A percentile compares a stretch with the other conserved stretches of the same genome.
These are phyloP conservation scores for Limtongozyma cylindracea DNA, from an alignment of 805 yeast genomes.

Conservation along the genomic window DNA sequence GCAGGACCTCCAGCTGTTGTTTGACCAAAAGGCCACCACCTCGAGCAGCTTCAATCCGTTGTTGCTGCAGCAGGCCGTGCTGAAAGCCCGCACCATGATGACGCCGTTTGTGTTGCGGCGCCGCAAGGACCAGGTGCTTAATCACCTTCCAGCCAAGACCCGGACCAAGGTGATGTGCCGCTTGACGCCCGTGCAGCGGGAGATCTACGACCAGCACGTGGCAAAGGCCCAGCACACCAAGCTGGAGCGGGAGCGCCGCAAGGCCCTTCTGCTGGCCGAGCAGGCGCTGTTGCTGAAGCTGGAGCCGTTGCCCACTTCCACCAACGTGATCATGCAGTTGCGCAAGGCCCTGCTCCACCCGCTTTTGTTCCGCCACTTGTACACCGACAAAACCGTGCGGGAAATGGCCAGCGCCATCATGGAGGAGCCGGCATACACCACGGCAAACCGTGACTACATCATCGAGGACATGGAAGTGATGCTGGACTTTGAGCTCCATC, in stretches of 20 bases:
- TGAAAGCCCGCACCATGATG: slow-evolving; percentile 94
- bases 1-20: slow-evolving; percentile 60
- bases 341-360: slow-evolving; percentile 92
- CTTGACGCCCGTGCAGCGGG: slow-evolving; percentile 24
- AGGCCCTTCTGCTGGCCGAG: slow-evolving; percentile 10
- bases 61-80: slow-evolving; percentile 73
- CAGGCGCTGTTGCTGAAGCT: slow-evolving; percentile 7
- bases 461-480: slow-evolving; percentile 87
- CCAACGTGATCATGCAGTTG: slow-evolving; percentile 65
- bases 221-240: slow-evolving; percentile 13
- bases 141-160: slow-evolving; percentile 62
- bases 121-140: slow-evolving; percentile 74
- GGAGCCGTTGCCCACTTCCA: slow-evolving; percentile 15
- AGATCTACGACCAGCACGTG: slow-evolving; percentile 37
- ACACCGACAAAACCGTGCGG: slow-evolving; percentile 23
- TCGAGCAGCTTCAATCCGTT: slow-evolving; percentile 40
- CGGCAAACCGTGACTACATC: slow-evolving; percentile 57
- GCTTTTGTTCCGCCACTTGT: slow-evolving; percentile 45
- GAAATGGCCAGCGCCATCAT: slow-evolving; percentile 60
- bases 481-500: slow-evolving; percentile 76
- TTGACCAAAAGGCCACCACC: slow-evolving; percentile 71
- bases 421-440: slow-evolving; percentile 55
- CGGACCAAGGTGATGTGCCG: slow-evolving; percentile 43
- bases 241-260: slow-evolving; percentile 17
- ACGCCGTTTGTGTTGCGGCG: slow-evolving; percentile 89